Base-by-base conservation (phyloP, 2,329 filamentous ascomycete genomes). In the Aspergillus proliferans region DNA sequence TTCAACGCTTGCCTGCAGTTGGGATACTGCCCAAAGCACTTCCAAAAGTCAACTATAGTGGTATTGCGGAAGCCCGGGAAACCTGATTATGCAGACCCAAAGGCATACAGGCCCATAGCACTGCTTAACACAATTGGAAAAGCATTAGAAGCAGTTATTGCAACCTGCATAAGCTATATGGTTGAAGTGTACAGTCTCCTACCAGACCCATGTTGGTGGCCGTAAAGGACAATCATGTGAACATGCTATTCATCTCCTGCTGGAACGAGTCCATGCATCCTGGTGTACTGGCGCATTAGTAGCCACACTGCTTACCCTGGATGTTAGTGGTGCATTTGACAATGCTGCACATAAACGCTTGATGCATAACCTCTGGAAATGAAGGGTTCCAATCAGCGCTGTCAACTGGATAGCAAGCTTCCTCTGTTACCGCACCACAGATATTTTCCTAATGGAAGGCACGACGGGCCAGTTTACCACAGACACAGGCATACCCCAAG, bases 61-160 rank as follows among this genome's bases (percentile, higher is more conserved):
- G 47, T 55, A 9, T 50, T 61, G 6, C 47, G 52, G 19, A 61
- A 61, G n/a, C 51, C 52, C 26, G 54, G 58, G 0, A 59, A 58
- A 40, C 44, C 39, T 7, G 48, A 58, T 49, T 61, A 61, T 39
- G 39, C 39, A 2, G 46, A 46, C 10, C 47, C 51, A 2, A 56
- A 57, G 40, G 45, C 47, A 2, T 58, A 59, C 48, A 49, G 51
- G 1, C 55, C 49, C 2, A 58, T 59, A 22, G 50, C 55, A 12
- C 49, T 58, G 4, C 49, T 59, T 2, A 50, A 45, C 30, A 55
- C 48, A 36, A 51, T 53, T 34, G 51, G 48, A 44, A 58, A 55
- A 43, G 53, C 45, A 30, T 21, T 61, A 19, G 57, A 59, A 38
- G 39, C 50, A 6, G 43, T 61, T 12, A 34, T 61, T 3, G 54